phyloP scores from a whole-genome alignment of 2,329 filamentous ascomycete species.

The Diaporthe nobilis region DNA sequence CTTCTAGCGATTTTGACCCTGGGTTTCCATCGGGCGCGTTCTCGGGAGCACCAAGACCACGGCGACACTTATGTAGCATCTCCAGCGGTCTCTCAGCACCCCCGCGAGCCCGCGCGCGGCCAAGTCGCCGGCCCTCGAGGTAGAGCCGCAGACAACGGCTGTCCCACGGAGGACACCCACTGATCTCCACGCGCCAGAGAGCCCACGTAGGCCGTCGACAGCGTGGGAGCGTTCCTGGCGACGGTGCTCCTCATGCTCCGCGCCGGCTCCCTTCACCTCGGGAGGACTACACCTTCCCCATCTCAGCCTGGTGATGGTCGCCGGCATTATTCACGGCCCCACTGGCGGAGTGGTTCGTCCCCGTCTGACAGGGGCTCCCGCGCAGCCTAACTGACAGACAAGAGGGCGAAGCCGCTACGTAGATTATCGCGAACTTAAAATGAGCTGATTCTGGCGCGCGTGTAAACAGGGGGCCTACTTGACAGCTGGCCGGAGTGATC shows the following conservation, averaged over 20 bases:
- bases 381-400: neutral
- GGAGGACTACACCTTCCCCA: conserved; percentile 5
- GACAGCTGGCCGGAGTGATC: conserved; percentile 13
- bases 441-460: conserved; percentile 20
- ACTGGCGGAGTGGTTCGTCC: neutral
- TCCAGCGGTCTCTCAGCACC: conserved; percentile 12
- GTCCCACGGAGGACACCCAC: neutral
- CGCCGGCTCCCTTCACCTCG: conserved; percentile 7
- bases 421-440: conserved; percentile 31
- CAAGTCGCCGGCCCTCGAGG: neutral
- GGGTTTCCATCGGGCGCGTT: neutral
- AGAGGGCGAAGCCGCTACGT: conserved; percentile 30
- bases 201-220: neutral
- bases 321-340: conserved; percentile 13
- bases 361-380: neutral
- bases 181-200: neutral
- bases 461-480: neutral
- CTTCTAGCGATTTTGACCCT: neutral
- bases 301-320: conserved; percentile 20
- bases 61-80: neutral
- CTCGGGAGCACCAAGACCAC: conserved; percentile 22
- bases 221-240: conserved; percentile 10
- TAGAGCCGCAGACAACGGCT: neutral
- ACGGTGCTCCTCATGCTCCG: neutral
- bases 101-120: neutral